Conservation (phyloP, 192 early-diverging fungal species). For the Allomyces arbusculus region DNA sequence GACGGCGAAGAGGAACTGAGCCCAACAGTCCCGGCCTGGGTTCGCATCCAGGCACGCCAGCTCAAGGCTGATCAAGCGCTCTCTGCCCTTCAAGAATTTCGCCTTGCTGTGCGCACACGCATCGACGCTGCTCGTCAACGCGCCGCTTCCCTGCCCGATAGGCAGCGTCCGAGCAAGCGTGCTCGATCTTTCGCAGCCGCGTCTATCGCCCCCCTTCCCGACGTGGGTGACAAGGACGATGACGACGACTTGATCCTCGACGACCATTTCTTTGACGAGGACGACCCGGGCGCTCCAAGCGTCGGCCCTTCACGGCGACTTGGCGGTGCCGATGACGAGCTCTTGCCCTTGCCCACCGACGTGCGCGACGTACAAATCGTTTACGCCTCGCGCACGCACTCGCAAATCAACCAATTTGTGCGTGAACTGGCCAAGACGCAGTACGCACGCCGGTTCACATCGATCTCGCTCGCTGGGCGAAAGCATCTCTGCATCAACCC, state of each 20-base stretch:
- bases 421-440: conserved; percentile 61
- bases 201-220: too few relatives aligned
- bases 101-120: conserved; percentile 13
- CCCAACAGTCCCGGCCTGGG: conserved; percentile 17
- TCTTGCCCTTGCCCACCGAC: neutral
- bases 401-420: conserved; percentile 77
- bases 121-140: conserved; percentile 5
- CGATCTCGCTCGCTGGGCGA: conserved; percentile 60
- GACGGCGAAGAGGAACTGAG: neutral
- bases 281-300: neutral
- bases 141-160: too few relatives aligned
- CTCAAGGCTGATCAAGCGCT: neutral
- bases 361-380: conserved; percentile 18
- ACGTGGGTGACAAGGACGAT: neutral
- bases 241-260: conserved; percentile 9
- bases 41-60: neutral
- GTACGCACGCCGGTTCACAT: conserved; percentile 32
- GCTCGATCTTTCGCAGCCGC: too few relatives aligned
- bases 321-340: neutral
- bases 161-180: too few relatives aligned
- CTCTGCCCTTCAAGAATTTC: conserved; percentile 10
- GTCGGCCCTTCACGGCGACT: too few relatives aligned
- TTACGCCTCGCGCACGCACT: conserved; percentile 67
- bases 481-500: conserved; percentile 67
- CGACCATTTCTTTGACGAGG: conserved; percentile 7